phyloP scores from a whole-genome alignment of 495 filamentous ascomycete species.

The Stereocaulon alpinum region DNA sequence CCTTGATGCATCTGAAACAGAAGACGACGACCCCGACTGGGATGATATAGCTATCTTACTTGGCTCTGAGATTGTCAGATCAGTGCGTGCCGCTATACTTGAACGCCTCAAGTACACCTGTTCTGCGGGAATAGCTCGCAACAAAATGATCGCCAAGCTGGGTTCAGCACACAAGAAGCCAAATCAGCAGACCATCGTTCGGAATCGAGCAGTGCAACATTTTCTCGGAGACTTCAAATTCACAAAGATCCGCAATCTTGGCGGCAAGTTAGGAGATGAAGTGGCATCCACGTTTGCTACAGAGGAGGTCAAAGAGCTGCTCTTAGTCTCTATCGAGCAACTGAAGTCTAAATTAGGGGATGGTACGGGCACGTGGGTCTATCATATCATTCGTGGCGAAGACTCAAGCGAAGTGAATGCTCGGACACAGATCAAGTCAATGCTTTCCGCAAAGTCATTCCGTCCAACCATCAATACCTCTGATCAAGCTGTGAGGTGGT shows the following conservation, averaged over 20 bases:
- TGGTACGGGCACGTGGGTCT: conserved; percentile 81
- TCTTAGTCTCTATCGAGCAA: conserved; percentile 63
- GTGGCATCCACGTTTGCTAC: conserved; percentile 67
- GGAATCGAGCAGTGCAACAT: conserved; percentile 67
- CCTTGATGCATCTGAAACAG: conserved; percentile 57
- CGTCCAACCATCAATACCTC: conserved; percentile 66
- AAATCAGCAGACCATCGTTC: conserved; percentile 82
- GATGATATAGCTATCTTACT: conserved; percentile 84
- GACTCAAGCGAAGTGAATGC: conserved; percentile 84
- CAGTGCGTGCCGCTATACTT: conserved; percentile 56
- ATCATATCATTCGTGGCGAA: conserved; percentile 73
- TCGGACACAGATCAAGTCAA: conserved; percentile 88
- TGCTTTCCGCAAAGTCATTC: conserved; percentile 97
- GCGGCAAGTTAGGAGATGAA: conserved; percentile 90
- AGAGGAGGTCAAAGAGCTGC: conserved; percentile 66
- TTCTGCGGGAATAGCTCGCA: conserved; percentile 75
- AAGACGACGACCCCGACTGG: conserved; percentile 84
- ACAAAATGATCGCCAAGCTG: conserved; percentile 93
- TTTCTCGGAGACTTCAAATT: conserved; percentile 85
- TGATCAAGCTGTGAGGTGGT: conserved; percentile 80
- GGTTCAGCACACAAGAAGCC: conserved; percentile 88
- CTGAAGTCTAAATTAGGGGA: conserved; percentile 71
- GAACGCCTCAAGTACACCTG: conserved; percentile 74
- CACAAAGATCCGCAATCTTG: conserved; percentile 90
- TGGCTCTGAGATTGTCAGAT: conserved; percentile 79